These are phyloP conservation scores for Coemansia sp. DNA, from an alignment of 192 early-diverging fungal genomes.

Conservation along the genomic window DNA sequence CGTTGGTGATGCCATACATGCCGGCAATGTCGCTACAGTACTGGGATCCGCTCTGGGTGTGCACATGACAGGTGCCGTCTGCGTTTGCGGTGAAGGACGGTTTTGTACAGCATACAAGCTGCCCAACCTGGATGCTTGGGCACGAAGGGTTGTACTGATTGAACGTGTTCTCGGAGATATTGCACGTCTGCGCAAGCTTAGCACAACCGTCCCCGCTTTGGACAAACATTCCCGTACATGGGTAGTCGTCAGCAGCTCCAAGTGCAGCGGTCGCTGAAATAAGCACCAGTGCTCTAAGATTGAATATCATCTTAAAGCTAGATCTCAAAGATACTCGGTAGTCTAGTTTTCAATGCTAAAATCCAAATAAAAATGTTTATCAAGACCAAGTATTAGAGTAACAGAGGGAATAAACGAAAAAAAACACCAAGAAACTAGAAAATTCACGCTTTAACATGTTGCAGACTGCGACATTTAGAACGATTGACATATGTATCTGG, in stretches of 20 bases:
- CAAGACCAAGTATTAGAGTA: too few species aligned
- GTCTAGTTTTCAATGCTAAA: too few species aligned
- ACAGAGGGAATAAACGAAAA: too few species aligned
- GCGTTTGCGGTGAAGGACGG: neutral
- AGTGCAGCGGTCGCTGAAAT: neutral
- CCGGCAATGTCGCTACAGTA: slow-evolving; percentile 1
- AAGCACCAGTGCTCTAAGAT: neutral
- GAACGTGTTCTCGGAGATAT: neutral
- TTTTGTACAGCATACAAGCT: slow-evolving; percentile 1
- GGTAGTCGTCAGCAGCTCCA: neutral
- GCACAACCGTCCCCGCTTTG: neutral
- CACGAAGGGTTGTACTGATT: slow-evolving; percentile 1
- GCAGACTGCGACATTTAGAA: too few species aligned
- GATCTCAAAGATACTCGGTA: too few species aligned
- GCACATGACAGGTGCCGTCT: neutral
- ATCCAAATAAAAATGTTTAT: too few species aligned
- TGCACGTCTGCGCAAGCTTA: neutral
- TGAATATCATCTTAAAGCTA: neutral
- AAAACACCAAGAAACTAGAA: too few species aligned
- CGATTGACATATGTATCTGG: too few species aligned
- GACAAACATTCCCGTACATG: neutral
- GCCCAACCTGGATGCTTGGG: neutral
- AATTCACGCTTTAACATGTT: too few species aligned
- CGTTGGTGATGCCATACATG: neutral
- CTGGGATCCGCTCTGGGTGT: neutral